These are phyloP conservation scores for Colletotrichum tofieldiae DNA, from an alignment of 2,329 filamentous ascomycete species.

Conservation along the genomic window DNA sequence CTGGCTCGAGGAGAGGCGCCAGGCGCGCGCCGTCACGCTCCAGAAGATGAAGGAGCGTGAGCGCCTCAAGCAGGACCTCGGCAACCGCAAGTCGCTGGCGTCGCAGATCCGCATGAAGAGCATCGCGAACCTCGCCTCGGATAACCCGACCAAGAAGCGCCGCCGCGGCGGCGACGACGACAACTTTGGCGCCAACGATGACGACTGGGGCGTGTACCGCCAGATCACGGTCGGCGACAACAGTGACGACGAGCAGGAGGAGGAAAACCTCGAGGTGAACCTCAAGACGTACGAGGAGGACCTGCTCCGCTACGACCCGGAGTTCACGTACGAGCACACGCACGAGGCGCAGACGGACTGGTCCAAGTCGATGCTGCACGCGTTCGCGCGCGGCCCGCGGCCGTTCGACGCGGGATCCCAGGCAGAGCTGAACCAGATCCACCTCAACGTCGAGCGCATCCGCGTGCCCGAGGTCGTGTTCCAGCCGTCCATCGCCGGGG, in stretches of 20 bases:
- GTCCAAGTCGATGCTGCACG: constrained; percentile 92
- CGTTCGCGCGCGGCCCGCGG: constrained; percentile 89
- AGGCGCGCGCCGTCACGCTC: constrained; percentile 78
- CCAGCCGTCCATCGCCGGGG: constrained; percentile 89
- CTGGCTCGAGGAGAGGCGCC: constrained; percentile 88
- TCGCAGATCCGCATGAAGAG: constrained; percentile 99
- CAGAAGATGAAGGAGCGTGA: constrained; percentile 95
- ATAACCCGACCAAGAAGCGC: constrained; percentile 87
- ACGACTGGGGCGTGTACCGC: constrained; percentile 97
- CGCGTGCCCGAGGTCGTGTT: constrained; percentile 95
- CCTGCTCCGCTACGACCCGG: constrained; percentile 86
- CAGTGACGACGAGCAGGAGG: constrained; percentile 92
- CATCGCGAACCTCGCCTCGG: constrained; percentile 94
- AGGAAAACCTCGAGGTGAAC: constrained; percentile 84
- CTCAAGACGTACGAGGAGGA: constrained; percentile 87
- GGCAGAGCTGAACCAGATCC: constrained; percentile 86
- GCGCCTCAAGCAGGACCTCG: constrained; percentile 91
- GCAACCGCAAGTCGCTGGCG: constrained; percentile 96
- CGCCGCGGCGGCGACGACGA: constrained; percentile 93
- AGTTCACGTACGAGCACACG: constrained; percentile 93
- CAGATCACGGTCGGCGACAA: constrained; percentile 88
- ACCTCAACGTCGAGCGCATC: constrained; percentile 97
- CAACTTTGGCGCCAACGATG: constrained; percentile 96
- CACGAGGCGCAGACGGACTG: constrained; percentile 94
- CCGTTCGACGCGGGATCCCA: constrained; percentile 87